Evolutionary conservation across 495 filamentous ascomycete genomes (phyloP), one percentile per base, ranked within the genome.

Genomic region (Tuber melanosporum): DNA sequence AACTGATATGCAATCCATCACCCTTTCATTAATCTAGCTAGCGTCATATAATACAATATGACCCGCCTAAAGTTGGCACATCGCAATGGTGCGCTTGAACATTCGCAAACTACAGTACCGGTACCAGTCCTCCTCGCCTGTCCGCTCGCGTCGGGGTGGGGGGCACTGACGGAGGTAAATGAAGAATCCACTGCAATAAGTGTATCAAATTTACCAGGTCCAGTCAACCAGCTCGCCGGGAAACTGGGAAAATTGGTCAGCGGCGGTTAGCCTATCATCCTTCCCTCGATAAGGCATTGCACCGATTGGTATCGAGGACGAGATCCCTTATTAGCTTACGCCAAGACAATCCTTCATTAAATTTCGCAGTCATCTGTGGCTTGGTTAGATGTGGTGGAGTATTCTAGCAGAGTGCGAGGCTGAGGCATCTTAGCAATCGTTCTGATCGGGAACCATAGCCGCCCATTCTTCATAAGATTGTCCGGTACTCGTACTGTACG

Each of bases 271-370:
- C 26, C 2, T 57, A 57, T 26, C 9, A 26, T 22, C 22, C 52
- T 62, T 32, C n/a, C n/a, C 26, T 62, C 22, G 52, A 32, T 14
- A 12, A 14, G 22, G 52, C 52, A 62, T 62, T 62, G 52, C n/a
- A 26, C 52, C 3, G 52, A 26, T 26, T 62, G 14, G 22, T 26
- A 62, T 14, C 14, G n/a, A 12, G n/a, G 22, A 5, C 9, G 52
- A 62, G 52, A 62, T 62, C 52, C 10, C 2, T 3, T 9, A 62
- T 62, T 62, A 26, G 3, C 52, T 62, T 26, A 5, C 3, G 52
- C 52, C n/a, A 62, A 62, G 52, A 62, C n/a, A 62, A 12, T 32
- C 52, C 52, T 62, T 62, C 52, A 62, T 62, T 32, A 62, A 62
- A 62, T 14, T 62, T 26, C 45, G 15, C 19, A 26, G 52, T 62